Conservation (phyloP, 2,329 filamentous ascomycete species). For the Aspergillus ustus region DNA sequence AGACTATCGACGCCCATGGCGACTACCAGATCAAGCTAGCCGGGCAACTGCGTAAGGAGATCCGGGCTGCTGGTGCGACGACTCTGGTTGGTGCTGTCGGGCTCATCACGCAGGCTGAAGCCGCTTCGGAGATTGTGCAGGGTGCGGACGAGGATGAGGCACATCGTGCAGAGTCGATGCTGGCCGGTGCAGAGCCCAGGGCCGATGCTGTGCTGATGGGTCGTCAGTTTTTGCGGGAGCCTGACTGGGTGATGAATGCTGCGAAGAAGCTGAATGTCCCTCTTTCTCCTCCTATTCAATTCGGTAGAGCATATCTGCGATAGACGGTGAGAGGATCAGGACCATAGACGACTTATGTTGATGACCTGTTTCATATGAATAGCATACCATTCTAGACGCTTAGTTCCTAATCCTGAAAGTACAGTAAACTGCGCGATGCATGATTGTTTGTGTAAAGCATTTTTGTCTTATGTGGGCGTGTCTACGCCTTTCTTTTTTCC, state of each 20-base stretch:
- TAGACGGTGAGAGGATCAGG: neutral
- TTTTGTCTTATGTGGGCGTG: conserved; percentile 41
- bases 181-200: conserved; percentile 34
- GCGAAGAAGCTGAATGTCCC: conserved; percentile 55
- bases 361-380: conserved; percentile 1
- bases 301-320: conserved; percentile 34
- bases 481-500: conserved; percentile 69
- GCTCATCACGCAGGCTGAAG: conserved; percentile 58
- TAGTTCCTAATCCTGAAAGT: conserved; percentile 1
- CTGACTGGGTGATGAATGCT: conserved; percentile 59
- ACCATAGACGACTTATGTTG: neutral
- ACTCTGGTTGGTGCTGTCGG: conserved; percentile 59
- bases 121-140: conserved; percentile 54
- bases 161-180: conserved; percentile 29
- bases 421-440: conserved; percentile 1
- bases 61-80: conserved; percentile 41
- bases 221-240: conserved; percentile 60
- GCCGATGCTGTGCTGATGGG: conserved; percentile 58
- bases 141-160: conserved; percentile 33
- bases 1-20: conserved; percentile 50
- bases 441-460: neutral
- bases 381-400: conserved; percentile 7
- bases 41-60: conserved; percentile 47
- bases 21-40: conserved; percentile 58
- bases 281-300: conserved; percentile 55